Base-by-base conservation (phyloP, 176 grass and related monocot species). In the Phragmites australis region DNA sequence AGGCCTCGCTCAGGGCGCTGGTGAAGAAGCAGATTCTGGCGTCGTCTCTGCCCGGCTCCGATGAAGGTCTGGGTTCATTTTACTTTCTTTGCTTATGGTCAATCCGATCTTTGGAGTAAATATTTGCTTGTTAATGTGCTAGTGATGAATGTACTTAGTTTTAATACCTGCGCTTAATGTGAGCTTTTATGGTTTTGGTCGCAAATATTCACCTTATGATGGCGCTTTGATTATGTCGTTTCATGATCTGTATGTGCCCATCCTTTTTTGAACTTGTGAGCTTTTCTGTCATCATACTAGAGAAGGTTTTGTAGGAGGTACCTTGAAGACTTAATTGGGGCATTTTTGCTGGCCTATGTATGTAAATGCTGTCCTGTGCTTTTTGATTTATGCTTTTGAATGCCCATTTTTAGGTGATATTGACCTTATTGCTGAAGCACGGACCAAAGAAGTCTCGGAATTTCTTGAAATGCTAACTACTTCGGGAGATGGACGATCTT, bases 401-500 rank as follows among this genome's bases (percentile, higher is more conserved):
- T 75, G 37, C 58, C 48, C 42, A 17, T 23, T 83, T 72, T 72
- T 69, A 99, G 92, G 90, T 19, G 60, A 93, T 66, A 82, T 91
- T 21, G 88, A 93, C 51, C 32, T 85, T 15, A 89, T 95, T 59
- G 78, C 90, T 78, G 90, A 84, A 25, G 83, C 88, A 39, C 60
- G 88, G 43, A 71, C 88, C 26, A 95, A 47, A 81, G 88, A 95
- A 82, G 86, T 95, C 30, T 90, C 93, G 3, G 83, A 88, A 70
- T 95, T 95, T 84, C 79, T 99, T 32, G 87, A 95, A 72, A 95
- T 95, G 96, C 82, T 99, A 27, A 85, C 88, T 88, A 91, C 96
- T 65, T 95, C 93, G 16, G 89, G 39, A 52, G 85, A 84, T 61
- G 73, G 87, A 6, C 68, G 17, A 40, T 50, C 74, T 78, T 62